Evolutionary conservation across 257 asterid species (phyloP), one percentile per base, ranked within the genome.

Genomic region (Jaltomata sinuosa): DNA sequence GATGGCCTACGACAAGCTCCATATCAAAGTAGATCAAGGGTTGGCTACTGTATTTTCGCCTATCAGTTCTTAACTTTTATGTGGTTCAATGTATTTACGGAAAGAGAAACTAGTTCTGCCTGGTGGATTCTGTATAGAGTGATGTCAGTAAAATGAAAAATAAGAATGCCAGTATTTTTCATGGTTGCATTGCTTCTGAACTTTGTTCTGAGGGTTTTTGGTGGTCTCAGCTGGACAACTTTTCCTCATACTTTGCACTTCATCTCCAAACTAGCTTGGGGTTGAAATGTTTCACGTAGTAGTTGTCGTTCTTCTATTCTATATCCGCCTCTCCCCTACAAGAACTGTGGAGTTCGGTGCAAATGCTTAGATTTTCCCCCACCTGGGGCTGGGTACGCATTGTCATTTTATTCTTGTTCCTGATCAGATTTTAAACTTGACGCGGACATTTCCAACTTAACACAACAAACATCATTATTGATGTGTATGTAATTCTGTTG

Each of bases 41-140:
- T 90, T 95, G 93, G 98, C 97, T 86, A 94, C 98, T 50, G 34
- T 97, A 64, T 97, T 95, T 89, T 86, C 95, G 62, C 98, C 99
- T 3, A 10, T 77, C 62, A 27, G 25, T 49, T 55, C 29, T 55
- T 77, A 77, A 27, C 57, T 77, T 77, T 77, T 49, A 34, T 45
- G 16, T 25, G 59, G 3, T 27, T 77, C 64, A 27, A 49, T 77
- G 22, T 77, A 27, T 50, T 49, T 19, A 77, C 0, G 4, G 11
- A 29, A 53, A 77, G 45, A 49, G 45, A 77, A 77, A 77, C 36
- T 18, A 27, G 19, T 77, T 49, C 45, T 77, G 40, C 1, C 8
- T 77, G 82, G 45, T 29, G 82, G 40, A 27, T 77, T 77, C 61
- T 77, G 62, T 77, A 49, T 77, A 47, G 82, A 49, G 15, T 16